phyloP scores from a whole-genome alignment of 179 eudicot species.

The Patellifolia procumbens region DNA sequence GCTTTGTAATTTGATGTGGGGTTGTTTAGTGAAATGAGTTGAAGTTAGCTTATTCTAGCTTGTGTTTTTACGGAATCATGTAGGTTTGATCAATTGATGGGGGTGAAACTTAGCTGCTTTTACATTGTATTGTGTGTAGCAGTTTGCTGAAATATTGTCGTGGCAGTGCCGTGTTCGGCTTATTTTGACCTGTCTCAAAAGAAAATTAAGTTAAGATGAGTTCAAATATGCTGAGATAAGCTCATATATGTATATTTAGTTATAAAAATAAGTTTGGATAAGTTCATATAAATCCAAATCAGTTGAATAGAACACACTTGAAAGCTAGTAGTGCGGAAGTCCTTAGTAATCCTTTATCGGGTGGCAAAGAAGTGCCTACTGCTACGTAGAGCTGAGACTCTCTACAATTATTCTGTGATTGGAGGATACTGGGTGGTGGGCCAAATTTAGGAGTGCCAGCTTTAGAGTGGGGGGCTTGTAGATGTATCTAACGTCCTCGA shows the following conservation, averaged over 20 bases:
- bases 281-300: too few species aligned
- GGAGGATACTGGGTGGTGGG: not conserved
- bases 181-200: too few species aligned
- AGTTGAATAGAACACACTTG: too few species aligned
- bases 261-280: too few species aligned
- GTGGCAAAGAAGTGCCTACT: not conserved
- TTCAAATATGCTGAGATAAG: too few species aligned
- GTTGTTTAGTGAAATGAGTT: not conserved
- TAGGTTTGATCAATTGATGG: not conserved
- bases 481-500: too few species aligned
- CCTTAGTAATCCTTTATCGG: not conserved
- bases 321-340: not conserved
- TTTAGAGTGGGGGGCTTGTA: not conserved
- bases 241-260: too few species aligned
- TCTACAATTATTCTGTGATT: not conserved
- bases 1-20: not conserved
- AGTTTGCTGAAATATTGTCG: too few species aligned
- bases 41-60: not conserved
- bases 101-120: not conserved
- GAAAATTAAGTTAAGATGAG: too few species aligned
- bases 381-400: not conserved
- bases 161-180: too few species aligned
- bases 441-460: not conserved
- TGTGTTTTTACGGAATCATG: not conserved
- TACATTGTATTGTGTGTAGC: too few species aligned